These are phyloP conservation scores for Citrus cavaleriei DNA, from an alignment of 345 rosid species.

Conservation along the genomic window DNA sequence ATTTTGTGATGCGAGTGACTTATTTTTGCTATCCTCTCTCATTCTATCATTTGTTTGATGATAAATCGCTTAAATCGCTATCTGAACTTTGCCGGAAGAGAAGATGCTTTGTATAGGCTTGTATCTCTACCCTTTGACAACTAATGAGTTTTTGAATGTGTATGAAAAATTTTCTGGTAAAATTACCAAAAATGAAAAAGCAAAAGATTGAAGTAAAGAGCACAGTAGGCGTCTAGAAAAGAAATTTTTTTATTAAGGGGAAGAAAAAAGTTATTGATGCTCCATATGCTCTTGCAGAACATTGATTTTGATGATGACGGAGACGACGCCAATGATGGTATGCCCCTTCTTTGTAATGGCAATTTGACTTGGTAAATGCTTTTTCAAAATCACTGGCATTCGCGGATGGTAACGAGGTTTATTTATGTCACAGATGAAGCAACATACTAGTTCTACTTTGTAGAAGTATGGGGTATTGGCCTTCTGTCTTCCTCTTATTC, in stretches of 20 bases:
- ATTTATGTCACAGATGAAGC: conserved; percentile 29
- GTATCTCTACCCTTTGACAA: not conserved
- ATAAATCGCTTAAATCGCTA: no score
- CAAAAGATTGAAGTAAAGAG: not conserved
- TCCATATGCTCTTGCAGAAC: conserved; percentile 24
- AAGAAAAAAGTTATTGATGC: not conserved
- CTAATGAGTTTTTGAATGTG: not conserved
- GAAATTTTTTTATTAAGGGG: not conserved
- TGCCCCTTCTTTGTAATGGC: not conserved
- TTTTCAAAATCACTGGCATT: not conserved
- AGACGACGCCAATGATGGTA: conserved; percentile 41
- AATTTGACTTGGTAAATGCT: not conserved
- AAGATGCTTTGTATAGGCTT: not conserved
- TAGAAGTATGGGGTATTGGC: no score
- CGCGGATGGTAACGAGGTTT: not conserved
- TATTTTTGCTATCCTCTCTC: no score
- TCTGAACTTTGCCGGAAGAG: no score
- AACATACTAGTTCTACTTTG: conserved; percentile 10
- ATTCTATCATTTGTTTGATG: no score
- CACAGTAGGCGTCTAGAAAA: no score
- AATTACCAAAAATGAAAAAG: no score
- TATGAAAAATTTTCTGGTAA: not conserved
- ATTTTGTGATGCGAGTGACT: no score
- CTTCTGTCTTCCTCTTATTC: not conserved
- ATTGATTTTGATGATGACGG: conserved; percentile 47